phyloP scores from a whole-genome alignment of 1,139 yeast species.

The Scheffersomyces illinoinensis region DNA sequence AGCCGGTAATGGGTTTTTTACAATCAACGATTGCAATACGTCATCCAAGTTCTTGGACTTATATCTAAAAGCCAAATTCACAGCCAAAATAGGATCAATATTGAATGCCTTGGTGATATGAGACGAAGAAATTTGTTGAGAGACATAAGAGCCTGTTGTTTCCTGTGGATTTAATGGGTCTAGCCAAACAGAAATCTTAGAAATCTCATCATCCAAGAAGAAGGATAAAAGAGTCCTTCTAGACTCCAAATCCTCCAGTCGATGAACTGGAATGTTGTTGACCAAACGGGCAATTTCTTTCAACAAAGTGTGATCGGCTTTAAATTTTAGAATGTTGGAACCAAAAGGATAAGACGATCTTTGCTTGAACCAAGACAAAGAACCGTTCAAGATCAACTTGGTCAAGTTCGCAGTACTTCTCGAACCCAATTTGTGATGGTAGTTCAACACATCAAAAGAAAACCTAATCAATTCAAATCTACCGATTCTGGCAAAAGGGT shows the following conservation, averaged over 20 bases:
- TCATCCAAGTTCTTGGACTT: slow-evolving; percentile 43
- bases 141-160: slow-evolving; percentile 36
- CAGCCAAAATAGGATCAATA: slow-evolving; percentile 73
- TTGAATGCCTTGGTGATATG: slow-evolving; percentile 57
- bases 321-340: slow-evolving; percentile 69
- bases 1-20: slow-evolving; percentile 61
- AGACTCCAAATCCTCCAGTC: slow-evolving; percentile 28
- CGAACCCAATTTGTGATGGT: slow-evolving; percentile 52
- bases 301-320: slow-evolving; percentile 66
- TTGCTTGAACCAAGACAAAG: slow-evolving; percentile 76
- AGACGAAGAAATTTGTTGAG: slow-evolving; percentile 32
- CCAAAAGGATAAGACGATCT: slow-evolving; percentile 80
- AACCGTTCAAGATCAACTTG: slow-evolving; percentile 59
- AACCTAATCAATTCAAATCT: slow-evolving; percentile 76
- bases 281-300: slow-evolving; percentile 48
- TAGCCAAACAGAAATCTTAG: slow-evolving; percentile 76
- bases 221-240: slow-evolving; percentile 56
- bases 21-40: slow-evolving; percentile 48
- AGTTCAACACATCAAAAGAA: slow-evolving; percentile 63
- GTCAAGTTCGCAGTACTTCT: slow-evolving; percentile 48
- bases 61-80: slow-evolving; percentile 66
- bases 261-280: slow-evolving; percentile 23
- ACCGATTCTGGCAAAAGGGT: slow-evolving; percentile 75
- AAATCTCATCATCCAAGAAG: slow-evolving; percentile 76
- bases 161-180: slow-evolving; percentile 60